phyloP scores from a whole-genome alignment of 495 filamentous ascomycete species.

The Rusavskia elegans region DNA sequence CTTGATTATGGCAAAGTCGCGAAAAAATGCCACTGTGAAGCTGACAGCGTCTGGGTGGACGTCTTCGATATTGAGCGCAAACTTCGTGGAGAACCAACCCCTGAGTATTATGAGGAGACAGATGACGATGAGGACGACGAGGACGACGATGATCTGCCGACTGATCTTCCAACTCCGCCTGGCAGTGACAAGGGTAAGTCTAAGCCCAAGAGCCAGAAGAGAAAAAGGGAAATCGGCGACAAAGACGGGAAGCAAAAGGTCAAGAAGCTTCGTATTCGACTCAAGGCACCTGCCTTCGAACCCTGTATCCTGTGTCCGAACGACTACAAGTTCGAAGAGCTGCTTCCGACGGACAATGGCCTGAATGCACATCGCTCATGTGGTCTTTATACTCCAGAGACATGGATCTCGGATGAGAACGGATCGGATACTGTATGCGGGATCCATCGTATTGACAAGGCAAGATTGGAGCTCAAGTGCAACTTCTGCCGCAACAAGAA shows the following conservation, averaged over 20 bases:
- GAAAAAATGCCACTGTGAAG: slow-evolving; percentile 91
- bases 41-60: slow-evolving; percentile 97
- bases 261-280: slow-evolving; percentile 57
- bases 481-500: slow-evolving; percentile 86
- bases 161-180: slow-evolving; percentile 65
- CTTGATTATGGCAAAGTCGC: slow-evolving; percentile 86
- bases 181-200: slow-evolving; percentile 50
- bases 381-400: slow-evolving; percentile 82
- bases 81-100: slow-evolving; percentile 75
- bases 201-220: slow-evolving; percentile 36
- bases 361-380: slow-evolving; percentile 79
- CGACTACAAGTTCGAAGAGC: slow-evolving; percentile 66
- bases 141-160: slow-evolving; percentile 41
- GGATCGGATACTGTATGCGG: slow-evolving; percentile 62
- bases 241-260: slow-evolving; percentile 43
- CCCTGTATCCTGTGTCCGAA: slow-evolving; percentile 95
- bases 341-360: slow-evolving; percentile 78
- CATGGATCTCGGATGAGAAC: slow-evolving; percentile 58
- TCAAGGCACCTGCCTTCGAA: slow-evolving; percentile 54
- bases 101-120: slow-evolving; percentile 70
- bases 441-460: slow-evolving; percentile 67
- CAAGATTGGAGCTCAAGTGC: slow-evolving; percentile 79
- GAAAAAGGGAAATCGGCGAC: slow-evolving; percentile 34
- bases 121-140: slow-evolving; percentile 59
- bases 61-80: slow-evolving; percentile 90